These are phyloP conservation scores for Pezicula radicicola DNA, from an alignment of 2,329 filamentous ascomycete species.

Conservation along the genomic window DNA sequence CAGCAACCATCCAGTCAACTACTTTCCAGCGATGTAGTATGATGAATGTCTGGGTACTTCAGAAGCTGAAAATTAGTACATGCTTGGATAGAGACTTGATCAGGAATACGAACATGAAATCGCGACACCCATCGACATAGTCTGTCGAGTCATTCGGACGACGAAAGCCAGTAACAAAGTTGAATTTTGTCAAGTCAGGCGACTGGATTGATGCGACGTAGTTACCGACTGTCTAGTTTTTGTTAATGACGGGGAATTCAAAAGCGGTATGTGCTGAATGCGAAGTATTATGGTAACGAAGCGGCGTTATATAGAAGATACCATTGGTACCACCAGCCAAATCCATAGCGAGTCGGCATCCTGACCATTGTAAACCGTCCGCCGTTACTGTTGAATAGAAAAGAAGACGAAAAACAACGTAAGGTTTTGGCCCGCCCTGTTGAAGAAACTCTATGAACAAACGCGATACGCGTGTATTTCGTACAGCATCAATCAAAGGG, in stretches of 20 bases:
- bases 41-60: not conserved
- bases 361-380: not conserved
- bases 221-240: not conserved
- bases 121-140: not conserved
- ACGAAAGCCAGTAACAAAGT: not conserved
- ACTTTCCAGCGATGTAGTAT: not conserved
- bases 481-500: not conserved
- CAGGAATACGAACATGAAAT: not conserved
- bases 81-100: not conserved
- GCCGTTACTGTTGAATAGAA: not conserved
- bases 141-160: not conserved
- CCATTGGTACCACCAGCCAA: not conserved
- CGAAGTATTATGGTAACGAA: not conserved
- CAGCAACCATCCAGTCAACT: not conserved
- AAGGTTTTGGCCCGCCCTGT: not conserved
- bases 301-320: constrained; percentile 1
- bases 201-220: not conserved
- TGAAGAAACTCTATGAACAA: constrained; percentile 1
- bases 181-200: not conserved
- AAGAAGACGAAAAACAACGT: not conserved
- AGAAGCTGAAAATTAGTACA: not conserved
- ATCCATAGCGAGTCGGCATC: not conserved
- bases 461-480: not conserved
- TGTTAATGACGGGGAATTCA: not conserved
- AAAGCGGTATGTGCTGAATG: not conserved